These are phyloP conservation scores for Malus asiatica DNA, from an alignment of 306 rosid species.

Conservation along the genomic window DNA sequence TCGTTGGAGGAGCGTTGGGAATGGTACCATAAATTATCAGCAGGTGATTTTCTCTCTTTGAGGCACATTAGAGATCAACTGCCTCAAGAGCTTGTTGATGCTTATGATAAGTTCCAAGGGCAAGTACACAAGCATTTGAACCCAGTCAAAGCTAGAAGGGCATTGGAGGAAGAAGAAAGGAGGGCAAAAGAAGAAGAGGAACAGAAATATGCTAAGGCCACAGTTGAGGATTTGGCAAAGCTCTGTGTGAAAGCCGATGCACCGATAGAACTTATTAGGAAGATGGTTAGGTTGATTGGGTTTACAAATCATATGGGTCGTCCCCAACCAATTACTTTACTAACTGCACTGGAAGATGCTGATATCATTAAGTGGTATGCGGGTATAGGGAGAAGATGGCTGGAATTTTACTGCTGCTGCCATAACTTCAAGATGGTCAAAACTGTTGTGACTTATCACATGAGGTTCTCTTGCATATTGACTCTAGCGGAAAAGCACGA, in stretches of 20 bases:
- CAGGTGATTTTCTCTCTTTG: constrained; percentile 70
- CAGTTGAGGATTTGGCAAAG: constrained; percentile 77
- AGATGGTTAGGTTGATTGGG: constrained; percentile 66
- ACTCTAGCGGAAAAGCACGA: constrained; percentile 89
- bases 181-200: constrained; percentile 57
- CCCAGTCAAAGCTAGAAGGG: constrained; percentile 52
- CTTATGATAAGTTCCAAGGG: constrained; percentile 78
- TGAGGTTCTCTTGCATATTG: constrained; percentile 88
- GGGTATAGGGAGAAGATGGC: constrained; percentile 82
- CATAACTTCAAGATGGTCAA: constrained; percentile 81
- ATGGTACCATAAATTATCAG: constrained; percentile 58
- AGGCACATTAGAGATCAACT: constrained; percentile 68
- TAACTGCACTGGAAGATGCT: constrained; percentile 64
- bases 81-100: constrained; percentile 61
- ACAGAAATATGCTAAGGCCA: constrained; percentile 48
- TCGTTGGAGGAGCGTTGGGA: constrained; percentile 60
- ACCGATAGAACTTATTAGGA: constrained; percentile 57
- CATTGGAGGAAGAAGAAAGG: constrained; percentile 56
- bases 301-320: constrained; percentile 90
- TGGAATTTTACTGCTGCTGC: constrained; percentile 78
- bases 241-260: constrained; percentile 78
- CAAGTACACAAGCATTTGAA: constrained; percentile 67
- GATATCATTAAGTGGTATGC: constrained; percentile 87
- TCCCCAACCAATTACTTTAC: constrained; percentile 62
- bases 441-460: constrained; percentile 68